Evolutionary conservation across 345 rosid genomes (phyloP).

Genomic region (Trapa incisa): DNA sequence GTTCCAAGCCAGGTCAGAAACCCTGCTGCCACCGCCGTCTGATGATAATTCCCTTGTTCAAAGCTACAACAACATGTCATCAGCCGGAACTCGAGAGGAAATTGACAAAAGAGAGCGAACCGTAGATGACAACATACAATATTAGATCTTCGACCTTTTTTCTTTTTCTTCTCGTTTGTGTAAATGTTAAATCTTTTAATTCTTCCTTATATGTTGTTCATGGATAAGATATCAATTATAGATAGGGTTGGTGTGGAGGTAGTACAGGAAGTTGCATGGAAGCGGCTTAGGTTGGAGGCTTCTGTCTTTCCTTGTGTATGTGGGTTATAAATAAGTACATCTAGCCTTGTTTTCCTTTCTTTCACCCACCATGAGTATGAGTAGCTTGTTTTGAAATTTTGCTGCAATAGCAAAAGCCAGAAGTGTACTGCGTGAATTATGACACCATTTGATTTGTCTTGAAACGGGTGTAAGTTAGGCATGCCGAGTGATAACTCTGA

Average conservation of each 20-base stretch:
- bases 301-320: not conserved
- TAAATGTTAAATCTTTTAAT: constrained; percentile 1
- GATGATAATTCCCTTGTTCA: constrained; percentile 31
- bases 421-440: too few relatives aligned
- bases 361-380: not conserved
- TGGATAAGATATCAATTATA: not conserved
- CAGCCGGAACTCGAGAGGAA: constrained; percentile 29
- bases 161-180: not conserved
- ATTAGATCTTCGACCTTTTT: not conserved
- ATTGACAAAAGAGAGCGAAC: constrained; percentile 14
- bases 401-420: too few relatives aligned
- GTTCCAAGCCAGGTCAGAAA: constrained; percentile 22
- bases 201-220: not conserved
- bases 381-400: too few relatives aligned
- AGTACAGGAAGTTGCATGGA: not conserved
- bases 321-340: not conserved
- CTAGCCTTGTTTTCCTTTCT: not conserved
- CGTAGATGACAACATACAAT: not conserved
- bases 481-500: too few relatives aligned
- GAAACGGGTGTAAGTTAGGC: too few relatives aligned
- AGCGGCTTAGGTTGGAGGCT: not conserved
- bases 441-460: too few relatives aligned
- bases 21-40: constrained; percentile 3
- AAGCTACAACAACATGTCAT: constrained; percentile 34
- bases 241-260: not conserved